These are phyloP conservation scores for Rhodotorula mucilaginosa DNA, from an alignment of 1,284 basidiomycete species.

Conservation along the genomic window DNA sequence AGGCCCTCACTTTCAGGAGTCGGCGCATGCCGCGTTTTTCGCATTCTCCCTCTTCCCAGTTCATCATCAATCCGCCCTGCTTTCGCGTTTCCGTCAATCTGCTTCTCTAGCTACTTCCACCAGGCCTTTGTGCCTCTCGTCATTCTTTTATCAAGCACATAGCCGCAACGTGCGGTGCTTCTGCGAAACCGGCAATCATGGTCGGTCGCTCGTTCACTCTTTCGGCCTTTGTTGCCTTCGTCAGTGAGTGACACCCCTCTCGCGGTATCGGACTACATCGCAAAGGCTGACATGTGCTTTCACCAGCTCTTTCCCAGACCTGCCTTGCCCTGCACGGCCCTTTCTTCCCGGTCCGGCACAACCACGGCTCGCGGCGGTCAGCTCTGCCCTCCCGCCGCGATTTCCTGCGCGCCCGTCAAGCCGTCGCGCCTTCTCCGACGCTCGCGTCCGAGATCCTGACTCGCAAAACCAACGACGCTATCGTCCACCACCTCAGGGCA, in stretches of 20 bases:
- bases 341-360: not conserved
- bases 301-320: not conserved
- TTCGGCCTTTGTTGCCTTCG: not conserved
- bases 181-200: not conserved
- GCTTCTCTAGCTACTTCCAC: not conserved
- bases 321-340: not conserved
- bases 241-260: not conserved
- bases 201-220: constrained; percentile 7
- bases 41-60: no score
- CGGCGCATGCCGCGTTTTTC: no score
- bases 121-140: not conserved
- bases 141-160: not conserved
- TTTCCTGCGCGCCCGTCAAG: constrained; percentile 12
- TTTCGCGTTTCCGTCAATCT: not conserved
- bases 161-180: not conserved
- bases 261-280: not conserved
- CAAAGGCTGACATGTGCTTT: not conserved
- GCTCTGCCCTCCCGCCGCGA: not conserved
- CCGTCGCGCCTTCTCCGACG: not conserved
- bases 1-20: no score
- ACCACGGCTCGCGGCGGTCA: constrained; percentile 6
- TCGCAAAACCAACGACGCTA: no score
- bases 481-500: not conserved
- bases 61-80: not conserved
- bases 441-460: not conserved